These are phyloP conservation scores for Saccharum officinarum DNA, from an alignment of 176 grass and related monocot species.

Conservation along the genomic window DNA sequence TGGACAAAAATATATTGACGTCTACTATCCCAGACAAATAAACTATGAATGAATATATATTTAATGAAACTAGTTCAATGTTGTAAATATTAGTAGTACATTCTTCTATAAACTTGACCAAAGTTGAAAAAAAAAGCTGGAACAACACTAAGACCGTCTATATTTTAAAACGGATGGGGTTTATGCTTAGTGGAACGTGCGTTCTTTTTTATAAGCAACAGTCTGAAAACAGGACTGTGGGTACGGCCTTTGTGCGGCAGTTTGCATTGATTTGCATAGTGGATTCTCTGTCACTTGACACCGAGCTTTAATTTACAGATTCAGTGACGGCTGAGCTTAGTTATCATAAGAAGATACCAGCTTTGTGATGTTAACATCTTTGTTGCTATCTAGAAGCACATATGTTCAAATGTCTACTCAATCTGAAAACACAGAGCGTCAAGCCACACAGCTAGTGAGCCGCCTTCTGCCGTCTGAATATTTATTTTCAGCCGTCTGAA, in stretches of 20 bases:
- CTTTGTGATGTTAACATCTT: not conserved
- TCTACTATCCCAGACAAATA: not conserved
- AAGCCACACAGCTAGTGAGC: not conserved
- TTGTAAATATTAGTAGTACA: too few relatives aligned
- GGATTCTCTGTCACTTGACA: not conserved
- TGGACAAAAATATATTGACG: not conserved
- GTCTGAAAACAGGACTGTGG: not conserved
- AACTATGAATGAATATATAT: too few relatives aligned
- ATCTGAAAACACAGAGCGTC: not conserved
- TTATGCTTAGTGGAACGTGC: too few relatives aligned
- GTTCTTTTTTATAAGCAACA: too few relatives aligned
- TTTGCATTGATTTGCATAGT: constrained; percentile 15
- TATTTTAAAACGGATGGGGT: too few relatives aligned
- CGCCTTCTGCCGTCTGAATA: too few relatives aligned
- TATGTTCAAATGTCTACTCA: not conserved
- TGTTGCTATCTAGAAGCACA: not conserved
- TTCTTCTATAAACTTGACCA: too few relatives aligned
- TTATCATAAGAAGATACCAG: not conserved
- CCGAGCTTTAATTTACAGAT: not conserved
- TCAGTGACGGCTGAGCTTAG: not conserved
- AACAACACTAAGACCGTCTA: too few relatives aligned
- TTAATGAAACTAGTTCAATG: not conserved
- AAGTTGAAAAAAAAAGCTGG: too few relatives aligned
- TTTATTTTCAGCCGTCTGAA: too few relatives aligned
- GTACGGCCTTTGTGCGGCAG: not conserved